A percentile compares a stretch with the other conserved stretches of the same genome.
phyloP scores from a whole-genome alignment of 208 protist genomes.

The Giardia duodenalis region DNA sequence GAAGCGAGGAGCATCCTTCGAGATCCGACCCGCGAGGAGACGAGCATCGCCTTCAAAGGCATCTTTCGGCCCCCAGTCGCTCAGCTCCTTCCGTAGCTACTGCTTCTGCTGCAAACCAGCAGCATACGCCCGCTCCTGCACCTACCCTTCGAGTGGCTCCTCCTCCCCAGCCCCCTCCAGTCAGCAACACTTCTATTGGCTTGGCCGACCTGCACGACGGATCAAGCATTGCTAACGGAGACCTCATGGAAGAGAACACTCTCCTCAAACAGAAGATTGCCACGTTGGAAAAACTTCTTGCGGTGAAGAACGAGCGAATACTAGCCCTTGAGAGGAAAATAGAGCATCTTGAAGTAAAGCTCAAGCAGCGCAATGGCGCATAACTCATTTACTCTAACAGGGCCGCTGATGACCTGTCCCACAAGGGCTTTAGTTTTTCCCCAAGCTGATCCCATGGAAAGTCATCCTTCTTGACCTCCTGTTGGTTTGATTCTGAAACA shows the following conservation, averaged over 20 bases:
- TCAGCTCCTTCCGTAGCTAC: not conserved
- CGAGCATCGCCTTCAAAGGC: not conserved
- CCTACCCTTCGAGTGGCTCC: not conserved
- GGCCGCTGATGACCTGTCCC: no score
- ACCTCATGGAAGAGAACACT: not conserved
- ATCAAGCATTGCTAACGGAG: not conserved
- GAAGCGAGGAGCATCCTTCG: no score
- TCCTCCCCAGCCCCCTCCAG: not conserved
- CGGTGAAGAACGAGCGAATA: not conserved
- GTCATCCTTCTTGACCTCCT: no score
- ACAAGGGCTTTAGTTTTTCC: no score
- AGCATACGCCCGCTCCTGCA: not conserved
- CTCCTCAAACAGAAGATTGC: not conserved
- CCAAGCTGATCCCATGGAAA: no score
- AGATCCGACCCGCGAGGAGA: no score
- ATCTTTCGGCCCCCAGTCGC: no score
- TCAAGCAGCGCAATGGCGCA: no score
- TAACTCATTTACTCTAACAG: no score
- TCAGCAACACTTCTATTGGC: not conserved
- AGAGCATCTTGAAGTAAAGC: no score
- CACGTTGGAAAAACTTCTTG: not conserved
- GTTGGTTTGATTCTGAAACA: no score
- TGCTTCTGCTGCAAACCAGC: not conserved
- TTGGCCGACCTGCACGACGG: not conserved
- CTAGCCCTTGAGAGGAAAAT: not conserved